These are phyloP conservation scores for Chaetomium cochliodes DNA, from an alignment of 495 filamentous ascomycete species.

Conservation along the genomic window DNA sequence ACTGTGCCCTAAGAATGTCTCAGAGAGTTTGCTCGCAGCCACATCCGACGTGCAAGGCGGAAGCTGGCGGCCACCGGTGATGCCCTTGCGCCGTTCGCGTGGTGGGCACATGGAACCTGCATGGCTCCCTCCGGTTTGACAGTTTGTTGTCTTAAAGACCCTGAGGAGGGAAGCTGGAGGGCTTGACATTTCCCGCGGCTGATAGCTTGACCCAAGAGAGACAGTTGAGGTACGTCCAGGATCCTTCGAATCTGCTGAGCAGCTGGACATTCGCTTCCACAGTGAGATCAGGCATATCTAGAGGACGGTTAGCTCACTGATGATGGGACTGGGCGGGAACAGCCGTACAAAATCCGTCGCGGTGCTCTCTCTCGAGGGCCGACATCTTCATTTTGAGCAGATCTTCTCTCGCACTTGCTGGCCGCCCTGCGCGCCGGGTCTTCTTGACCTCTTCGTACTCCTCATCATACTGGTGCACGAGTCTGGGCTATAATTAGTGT, in stretches of 20 bases:
- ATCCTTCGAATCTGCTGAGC: slow-evolving; percentile 51
- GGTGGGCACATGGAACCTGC: slow-evolving; percentile 6
- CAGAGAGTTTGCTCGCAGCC: slow-evolving; percentile 16
- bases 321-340: not conserved
- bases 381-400: slow-evolving; percentile 67
- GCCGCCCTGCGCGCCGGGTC: slow-evolving; percentile 76
- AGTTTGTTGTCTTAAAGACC: slow-evolving; percentile 18
- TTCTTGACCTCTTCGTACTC: slow-evolving; percentile 72
- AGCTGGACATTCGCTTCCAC: slow-evolving; percentile 45
- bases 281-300: slow-evolving; percentile 55
- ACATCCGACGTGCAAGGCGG: slow-evolving; percentile 3
- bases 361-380: slow-evolving; percentile 74
- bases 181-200: slow-evolving; percentile 53
- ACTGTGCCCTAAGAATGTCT: slow-evolving; percentile 18
- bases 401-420: slow-evolving; percentile 74
- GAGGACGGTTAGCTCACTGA: slow-evolving; percentile 19
- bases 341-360: slow-evolving; percentile 70
- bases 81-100: slow-evolving; percentile 6
- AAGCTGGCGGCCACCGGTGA: slow-evolving; percentile 9
- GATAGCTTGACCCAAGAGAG: slow-evolving; percentile 60
- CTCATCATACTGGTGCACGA: slow-evolving; percentile 72
- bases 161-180: slow-evolving; percentile 66
- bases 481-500: slow-evolving; percentile 47
- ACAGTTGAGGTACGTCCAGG: slow-evolving; percentile 55
- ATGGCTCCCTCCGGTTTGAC: not conserved